A percentile compares a stretch with the other conserved stretches of the same genome.
phyloP scores from a whole-genome alignment of 495 filamentous ascomycete species.

The Penicillium subrubescens region DNA sequence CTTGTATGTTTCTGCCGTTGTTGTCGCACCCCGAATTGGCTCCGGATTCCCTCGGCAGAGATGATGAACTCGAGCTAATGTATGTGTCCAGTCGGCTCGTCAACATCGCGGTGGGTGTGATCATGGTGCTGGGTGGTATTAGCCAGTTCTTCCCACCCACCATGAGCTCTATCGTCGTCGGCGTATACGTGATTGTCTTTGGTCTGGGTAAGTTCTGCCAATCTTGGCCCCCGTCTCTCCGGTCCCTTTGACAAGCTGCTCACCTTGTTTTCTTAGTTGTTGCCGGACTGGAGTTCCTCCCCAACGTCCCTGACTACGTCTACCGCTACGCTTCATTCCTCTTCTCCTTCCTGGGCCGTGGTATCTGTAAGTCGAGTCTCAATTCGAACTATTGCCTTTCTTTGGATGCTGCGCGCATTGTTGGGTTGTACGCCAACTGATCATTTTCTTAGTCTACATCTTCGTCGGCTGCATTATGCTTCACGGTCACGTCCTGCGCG shows the following conservation, averaged over 20 bases:
- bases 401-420: not conserved
- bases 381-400: not conserved
- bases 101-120: constrained; percentile 82
- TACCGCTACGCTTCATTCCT: constrained; percentile 95
- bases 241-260: constrained; percentile 10
- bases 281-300: constrained; percentile 67
- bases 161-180: constrained; percentile 66
- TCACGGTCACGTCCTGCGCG: constrained; percentile 56
- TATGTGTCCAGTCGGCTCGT: constrained; percentile 74
- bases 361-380: constrained; percentile 71
- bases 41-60: not conserved
- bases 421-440: constrained; percentile 25
- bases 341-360: constrained; percentile 94
- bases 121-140: constrained; percentile 91
- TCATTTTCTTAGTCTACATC: constrained; percentile 74
- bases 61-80: not conserved
- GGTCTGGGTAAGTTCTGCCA: constrained; percentile 67
- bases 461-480: constrained; percentile 88
- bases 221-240: not conserved
- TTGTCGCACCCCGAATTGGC: not conserved
- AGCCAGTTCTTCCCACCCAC: constrained; percentile 70
- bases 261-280: constrained; percentile 35
- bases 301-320: constrained; percentile 87
- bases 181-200: constrained; percentile 85
- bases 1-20: constrained; percentile 48